phyloP scores from a whole-genome alignment of 371 early-diverging fungal species.

The Mortierella sp. region DNA sequence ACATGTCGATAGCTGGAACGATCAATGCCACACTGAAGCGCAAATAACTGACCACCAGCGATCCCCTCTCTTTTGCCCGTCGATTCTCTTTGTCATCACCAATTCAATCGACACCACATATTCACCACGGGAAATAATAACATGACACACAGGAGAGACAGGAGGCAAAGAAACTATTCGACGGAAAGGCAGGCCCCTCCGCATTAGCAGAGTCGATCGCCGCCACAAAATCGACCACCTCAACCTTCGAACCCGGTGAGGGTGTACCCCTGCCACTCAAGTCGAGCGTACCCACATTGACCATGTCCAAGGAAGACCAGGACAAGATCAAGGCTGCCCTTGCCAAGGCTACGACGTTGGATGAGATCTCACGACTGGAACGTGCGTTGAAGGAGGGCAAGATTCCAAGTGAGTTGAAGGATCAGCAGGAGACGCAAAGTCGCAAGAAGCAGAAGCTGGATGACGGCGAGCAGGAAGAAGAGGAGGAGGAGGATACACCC shows the following conservation, averaged over 20 bases:
- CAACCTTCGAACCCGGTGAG: conserved; percentile 85
- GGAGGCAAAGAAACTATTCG: conserved; percentile 82
- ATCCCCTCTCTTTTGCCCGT: not conserved
- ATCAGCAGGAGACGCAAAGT: conserved; percentile 14
- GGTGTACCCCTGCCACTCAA: conserved; percentile 66
- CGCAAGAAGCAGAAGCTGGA: conserved; percentile 34
- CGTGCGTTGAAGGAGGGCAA: conserved; percentile 76
- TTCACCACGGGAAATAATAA: not conserved
- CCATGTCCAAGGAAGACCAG: conserved; percentile 72
- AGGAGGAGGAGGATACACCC: conserved; percentile 27
- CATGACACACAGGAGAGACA: conserved; percentile 73
- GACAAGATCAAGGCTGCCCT: conserved; percentile 79
- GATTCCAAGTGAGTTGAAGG: conserved; percentile 58
- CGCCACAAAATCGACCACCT: conserved; percentile 60
- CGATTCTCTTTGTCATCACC: not conserved
- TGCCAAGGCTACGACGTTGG: conserved; percentile 81
- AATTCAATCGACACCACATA: not conserved
- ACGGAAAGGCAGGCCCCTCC: conserved; percentile 71
- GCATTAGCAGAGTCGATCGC: conserved; percentile 73
- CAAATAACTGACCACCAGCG: no score
- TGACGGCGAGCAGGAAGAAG: conserved; percentile 25
- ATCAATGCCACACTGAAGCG: no score
- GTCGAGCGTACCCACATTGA: conserved; percentile 58
- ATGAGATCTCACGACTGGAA: conserved; percentile 83
- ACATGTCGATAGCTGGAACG: no score